These are phyloP conservation scores for Lunularia cruciata DNA, from an alignment of 225 moss, liverwort and hornwort species.

Conservation along the genomic window DNA sequence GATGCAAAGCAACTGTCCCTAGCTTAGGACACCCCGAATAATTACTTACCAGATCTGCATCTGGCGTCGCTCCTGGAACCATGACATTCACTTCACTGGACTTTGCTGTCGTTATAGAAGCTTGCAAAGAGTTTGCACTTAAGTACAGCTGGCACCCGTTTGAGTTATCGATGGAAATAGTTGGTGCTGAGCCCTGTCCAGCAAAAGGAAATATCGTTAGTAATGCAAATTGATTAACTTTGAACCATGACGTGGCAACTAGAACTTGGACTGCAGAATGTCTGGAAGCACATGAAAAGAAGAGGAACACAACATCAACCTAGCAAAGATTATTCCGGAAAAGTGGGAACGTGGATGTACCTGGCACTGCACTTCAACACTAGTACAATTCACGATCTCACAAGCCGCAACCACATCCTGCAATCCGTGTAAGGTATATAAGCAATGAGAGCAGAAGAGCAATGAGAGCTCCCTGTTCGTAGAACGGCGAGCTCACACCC, in stretches of 20 bases:
- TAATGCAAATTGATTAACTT: not conserved
- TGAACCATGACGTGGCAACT: not conserved
- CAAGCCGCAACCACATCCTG: slow-evolving; percentile 98
- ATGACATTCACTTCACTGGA: slow-evolving; percentile 96
- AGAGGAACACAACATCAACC: no score
- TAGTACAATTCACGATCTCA: slow-evolving; percentile 91
- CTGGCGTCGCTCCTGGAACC: slow-evolving; percentile 67
- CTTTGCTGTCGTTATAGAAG: slow-evolving; percentile 93
- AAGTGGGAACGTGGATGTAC: slow-evolving; percentile 30
- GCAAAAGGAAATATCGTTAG: not conserved
- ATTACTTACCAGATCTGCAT: slow-evolving; percentile 81
- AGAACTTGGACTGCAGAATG: not conserved
- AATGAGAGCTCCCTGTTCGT: no score
- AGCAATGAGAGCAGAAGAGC: no score
- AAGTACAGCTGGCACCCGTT: slow-evolving; percentile 91
- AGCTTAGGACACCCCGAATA: no score
- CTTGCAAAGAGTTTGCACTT: slow-evolving; percentile 55
- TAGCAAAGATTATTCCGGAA: no score
- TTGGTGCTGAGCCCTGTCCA: slow-evolving; percentile 78
- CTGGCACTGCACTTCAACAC: slow-evolving; percentile 98
- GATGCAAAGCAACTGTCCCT: no score
- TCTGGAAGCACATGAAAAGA: not conserved
- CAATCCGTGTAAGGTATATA: no score
- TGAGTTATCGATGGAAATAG: slow-evolving; percentile 87
- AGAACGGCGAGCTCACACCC: no score